Conservation (phyloP, 176 grass and related monocot species). For the Miscanthus lutarioriparius region DNA sequence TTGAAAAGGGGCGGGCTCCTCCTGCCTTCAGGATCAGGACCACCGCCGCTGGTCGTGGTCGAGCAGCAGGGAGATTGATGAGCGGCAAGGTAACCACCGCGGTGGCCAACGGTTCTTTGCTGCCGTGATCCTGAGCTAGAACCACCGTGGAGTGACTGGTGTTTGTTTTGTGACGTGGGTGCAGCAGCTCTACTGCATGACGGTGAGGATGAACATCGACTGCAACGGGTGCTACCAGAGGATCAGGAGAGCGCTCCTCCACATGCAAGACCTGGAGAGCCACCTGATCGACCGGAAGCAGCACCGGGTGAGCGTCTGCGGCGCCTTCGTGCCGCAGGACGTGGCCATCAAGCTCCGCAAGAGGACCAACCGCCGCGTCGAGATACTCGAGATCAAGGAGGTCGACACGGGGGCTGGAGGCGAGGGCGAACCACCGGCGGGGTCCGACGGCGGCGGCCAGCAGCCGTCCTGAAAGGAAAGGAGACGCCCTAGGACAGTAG, state of each 20-base stretch:
- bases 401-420: constrained; percentile 22
- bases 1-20: neutral
- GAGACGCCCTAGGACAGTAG: no score
- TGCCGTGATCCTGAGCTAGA: neutral
- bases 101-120: neutral
- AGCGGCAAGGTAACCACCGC: constrained; percentile 29
- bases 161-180: neutral
- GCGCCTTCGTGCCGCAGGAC: constrained; percentile 71
- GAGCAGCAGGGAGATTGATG: neutral
- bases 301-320: constrained; percentile 52
- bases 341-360: constrained; percentile 80
- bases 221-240: constrained; percentile 72
- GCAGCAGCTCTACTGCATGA: constrained; percentile 65
- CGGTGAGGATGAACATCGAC: constrained; percentile 72
- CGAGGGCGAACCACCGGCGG: neutral
- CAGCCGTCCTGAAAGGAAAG: neutral
- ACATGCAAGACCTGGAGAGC: constrained; percentile 79
- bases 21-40: neutral
- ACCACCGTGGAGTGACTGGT: neutral
- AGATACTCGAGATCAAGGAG: constrained; percentile 91
- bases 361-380: constrained; percentile 67
- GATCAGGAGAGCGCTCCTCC: constrained; percentile 61
- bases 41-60: neutral
- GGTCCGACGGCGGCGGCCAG: neutral
- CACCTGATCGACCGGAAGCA: constrained; percentile 73